Evolutionary conservation across 805 yeast genomes (phyloP), one percentile per base, ranked within the genome.

Genomic region (Diddensiella santjacobensis): DNA sequence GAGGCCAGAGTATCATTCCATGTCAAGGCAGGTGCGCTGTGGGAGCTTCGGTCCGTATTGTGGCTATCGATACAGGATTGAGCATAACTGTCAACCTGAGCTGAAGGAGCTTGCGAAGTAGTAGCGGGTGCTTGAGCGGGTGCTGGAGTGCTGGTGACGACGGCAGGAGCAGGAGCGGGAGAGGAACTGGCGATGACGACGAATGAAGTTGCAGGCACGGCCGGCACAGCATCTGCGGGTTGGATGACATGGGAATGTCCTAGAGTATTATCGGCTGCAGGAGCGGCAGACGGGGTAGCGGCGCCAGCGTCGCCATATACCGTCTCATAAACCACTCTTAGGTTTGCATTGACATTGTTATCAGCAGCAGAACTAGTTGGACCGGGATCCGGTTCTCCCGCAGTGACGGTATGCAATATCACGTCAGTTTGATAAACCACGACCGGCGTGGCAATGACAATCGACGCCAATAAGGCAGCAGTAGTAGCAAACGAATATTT

Each of bases 1-100:
- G 60, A 49, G 42, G 79, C 81, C 17, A 82, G 64, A 0, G 67
- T 68, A 4, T 65, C 57, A 51, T 74, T 73, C 95, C 95, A 87
- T 1, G 64, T 42, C 46, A 87, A 63, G 4, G 66, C 67, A 2
- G 69, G 42, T 24, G 59, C 65, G 19, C 33, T 29, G 58, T 61
- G 64, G 24, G 44, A 18, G 18, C 60, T 47, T 22, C 66, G 59
- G 41, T 58, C 58, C n/a, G 45, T 15, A 50, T 62, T 61, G 56
- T 62, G 66, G 40, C 47, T 46, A 46, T 41, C 46, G 26, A 62
- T 40, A 26, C 52, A 23, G 30, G 33, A 22, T 45, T 48, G 31
- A 26, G 51, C 52, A 43, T 45, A 57, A 11, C 44, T 22, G 38
- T 49, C 45, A 3, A 43, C 50, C 39, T 44, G 19, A 31, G 44